phyloP scores from a whole-genome alignment of 2,329 filamentous ascomycete species.

The Phyllachora maydis region DNA sequence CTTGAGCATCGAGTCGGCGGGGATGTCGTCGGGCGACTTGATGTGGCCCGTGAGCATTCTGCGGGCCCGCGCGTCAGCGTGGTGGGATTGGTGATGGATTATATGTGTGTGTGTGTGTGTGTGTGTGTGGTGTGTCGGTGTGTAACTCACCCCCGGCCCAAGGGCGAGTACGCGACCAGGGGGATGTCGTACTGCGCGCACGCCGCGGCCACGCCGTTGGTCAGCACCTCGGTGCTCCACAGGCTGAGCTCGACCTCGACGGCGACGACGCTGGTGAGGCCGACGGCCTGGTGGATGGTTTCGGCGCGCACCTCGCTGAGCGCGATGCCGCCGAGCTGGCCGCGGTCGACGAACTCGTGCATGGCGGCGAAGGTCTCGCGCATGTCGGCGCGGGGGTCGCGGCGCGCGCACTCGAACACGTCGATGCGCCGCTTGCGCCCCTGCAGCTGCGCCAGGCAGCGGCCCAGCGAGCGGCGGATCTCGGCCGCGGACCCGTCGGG shows the following conservation, averaged over 20 bases:
- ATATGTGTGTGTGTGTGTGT: too few relatives aligned
- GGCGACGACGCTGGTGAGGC: constrained; percentile 19
- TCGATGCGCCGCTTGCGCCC: constrained; percentile 40
- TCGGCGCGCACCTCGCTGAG: constrained; percentile 28
- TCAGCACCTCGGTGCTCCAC: constrained; percentile 23
- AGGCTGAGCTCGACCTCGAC: constrained; percentile 34
- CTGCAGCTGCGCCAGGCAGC: constrained; percentile 25
- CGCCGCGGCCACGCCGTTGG: constrained; percentile 26
- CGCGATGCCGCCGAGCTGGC: constrained; percentile 27
- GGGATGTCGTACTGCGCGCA: constrained; percentile 32
- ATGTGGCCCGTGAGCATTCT: constrained; percentile 29
- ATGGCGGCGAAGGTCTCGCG: constrained; percentile 20
- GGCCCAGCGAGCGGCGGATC: constrained; percentile 35
- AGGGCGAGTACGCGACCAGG: constrained; percentile 35
- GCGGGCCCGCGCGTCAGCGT: too few relatives aligned
- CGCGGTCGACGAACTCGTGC: constrained; percentile 26
- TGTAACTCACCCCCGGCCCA: constrained; percentile 34
- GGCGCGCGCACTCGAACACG: constrained; percentile 35
- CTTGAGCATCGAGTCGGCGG: constrained; percentile 21
- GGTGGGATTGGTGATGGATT: too few relatives aligned
- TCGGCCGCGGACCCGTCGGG: constrained; percentile 31
- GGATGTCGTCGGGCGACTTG: constrained; percentile 29
- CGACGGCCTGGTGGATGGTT: constrained; percentile 25
- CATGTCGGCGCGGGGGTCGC: constrained; percentile 26
- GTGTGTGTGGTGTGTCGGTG: constrained; percentile 6